A percentile compares a stretch with the other conserved stretches of the same genome.
phyloP scores from a whole-genome alignment of 345 rosid genomes.

The Lepidium aucheri region DNA sequence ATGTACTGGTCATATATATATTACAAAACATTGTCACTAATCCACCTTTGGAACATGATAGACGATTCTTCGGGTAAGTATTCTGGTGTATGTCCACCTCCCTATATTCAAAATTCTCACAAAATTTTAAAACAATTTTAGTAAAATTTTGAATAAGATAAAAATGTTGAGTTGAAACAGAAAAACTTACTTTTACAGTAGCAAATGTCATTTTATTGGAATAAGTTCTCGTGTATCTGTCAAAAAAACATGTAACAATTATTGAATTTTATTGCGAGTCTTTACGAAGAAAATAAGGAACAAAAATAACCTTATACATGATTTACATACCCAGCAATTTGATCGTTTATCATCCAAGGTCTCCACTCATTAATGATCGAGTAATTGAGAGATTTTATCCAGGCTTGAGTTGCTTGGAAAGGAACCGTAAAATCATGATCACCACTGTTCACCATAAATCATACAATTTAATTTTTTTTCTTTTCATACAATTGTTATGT shows the following conservation, averaged over 20 bases:
- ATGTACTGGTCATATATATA: neutral
- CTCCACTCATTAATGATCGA: slow-evolving; percentile 44
- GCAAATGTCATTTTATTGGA: slow-evolving; percentile 40
- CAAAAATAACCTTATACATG: neutral
- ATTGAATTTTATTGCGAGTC: neutral
- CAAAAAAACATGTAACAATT: neutral
- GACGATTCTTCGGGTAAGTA: neutral
- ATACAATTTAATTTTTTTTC: too few relatives aligned
- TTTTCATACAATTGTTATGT: too few relatives aligned
- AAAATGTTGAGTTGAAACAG: neutral
- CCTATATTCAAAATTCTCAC: neutral
- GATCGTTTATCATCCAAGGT: slow-evolving; percentile 36
- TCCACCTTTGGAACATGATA: slow-evolving; percentile 22
- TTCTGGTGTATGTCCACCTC: slow-evolving; percentile 16
- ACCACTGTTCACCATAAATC: slow-evolving; percentile 27
- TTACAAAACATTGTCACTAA: slow-evolving; percentile 8
- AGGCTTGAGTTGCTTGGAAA: slow-evolving; percentile 43
- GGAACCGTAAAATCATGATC: slow-evolving; percentile 46
- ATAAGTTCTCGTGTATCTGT: slow-evolving; percentile 48
- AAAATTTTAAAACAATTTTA: neutral
- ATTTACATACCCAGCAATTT: slow-evolving; percentile 28
- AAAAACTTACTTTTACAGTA: slow-evolving; percentile 46
- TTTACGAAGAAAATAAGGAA: neutral
- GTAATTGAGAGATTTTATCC: slow-evolving; percentile 44
- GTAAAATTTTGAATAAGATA: neutral